phyloP scores from a whole-genome alignment of 768 basidiomycete genomes.

The Trametes meyenii region DNA sequence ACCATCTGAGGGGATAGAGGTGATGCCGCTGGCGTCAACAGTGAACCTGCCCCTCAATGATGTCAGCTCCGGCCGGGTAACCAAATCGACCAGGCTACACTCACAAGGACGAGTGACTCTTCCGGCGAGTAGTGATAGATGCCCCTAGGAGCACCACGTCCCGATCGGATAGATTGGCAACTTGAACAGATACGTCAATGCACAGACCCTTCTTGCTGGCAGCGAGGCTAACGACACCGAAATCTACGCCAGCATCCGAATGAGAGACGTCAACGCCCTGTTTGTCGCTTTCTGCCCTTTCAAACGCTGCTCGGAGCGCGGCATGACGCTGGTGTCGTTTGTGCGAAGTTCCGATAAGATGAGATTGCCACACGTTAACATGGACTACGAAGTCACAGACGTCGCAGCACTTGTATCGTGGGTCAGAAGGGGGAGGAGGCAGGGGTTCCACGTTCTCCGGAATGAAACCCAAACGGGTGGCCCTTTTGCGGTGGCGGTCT shows the following conservation, averaged over 20 bases:
- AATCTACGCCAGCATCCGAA: constrained; percentile 44
- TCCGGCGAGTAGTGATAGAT: no score
- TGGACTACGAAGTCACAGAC: constrained; percentile 36
- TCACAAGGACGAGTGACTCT: no score
- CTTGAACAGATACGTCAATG: no score
- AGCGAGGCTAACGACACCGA: constrained; percentile 50
- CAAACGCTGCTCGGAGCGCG: constrained; percentile 45
- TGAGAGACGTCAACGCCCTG: constrained; percentile 48
- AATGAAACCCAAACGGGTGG: no score
- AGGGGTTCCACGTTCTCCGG: no score
- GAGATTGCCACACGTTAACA: constrained; percentile 35
- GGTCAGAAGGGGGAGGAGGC: no score
- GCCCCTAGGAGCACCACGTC: no score
- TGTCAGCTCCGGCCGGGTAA: no score
- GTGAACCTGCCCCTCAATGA: constrained; percentile 8
- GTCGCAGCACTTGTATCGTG: constrained; percentile 26
- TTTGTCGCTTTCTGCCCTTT: constrained; percentile 58
- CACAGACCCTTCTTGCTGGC: no score
- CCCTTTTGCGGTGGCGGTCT: no score
- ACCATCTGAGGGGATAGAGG: constrained; percentile 23
- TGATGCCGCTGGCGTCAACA: constrained; percentile 1
- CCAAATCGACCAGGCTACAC: no score
- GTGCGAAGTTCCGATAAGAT: constrained; percentile 35
- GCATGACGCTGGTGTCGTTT: constrained; percentile 41
- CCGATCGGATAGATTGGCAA: no score